Evolutionary conservation across 768 basidiomycete genomes (phyloP), one percentile per base, ranked within the genome.

Genomic region (Butyriboletus loyo): DNA sequence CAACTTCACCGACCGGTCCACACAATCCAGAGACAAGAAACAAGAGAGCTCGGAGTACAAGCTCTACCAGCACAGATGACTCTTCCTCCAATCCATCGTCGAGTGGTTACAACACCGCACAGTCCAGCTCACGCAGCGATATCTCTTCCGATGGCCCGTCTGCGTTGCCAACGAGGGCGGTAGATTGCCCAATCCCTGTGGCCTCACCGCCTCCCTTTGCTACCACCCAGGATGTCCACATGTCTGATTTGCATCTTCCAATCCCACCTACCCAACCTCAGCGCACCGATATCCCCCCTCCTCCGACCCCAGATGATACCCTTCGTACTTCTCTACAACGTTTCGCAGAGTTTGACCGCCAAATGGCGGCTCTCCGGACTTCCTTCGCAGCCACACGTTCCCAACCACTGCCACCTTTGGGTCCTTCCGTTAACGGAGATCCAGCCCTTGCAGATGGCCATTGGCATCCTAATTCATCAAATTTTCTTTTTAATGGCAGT

Each of bases 41-140:
- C 55, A 84, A 84, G 67, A 69, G 83, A 30, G 79, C 83, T 5
- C 70, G 83, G 41, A 83, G 82, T 54, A 77, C 76, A 31, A 78
- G 76, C 54, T 78, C 75, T 31, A 75, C 75, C 40, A 69, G 66
- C n/a, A 73, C 72, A 49, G 70, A 70, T 37, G 55, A 49, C 53
- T 63, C 65, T 32, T 54, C 60, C 5, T 70, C 72, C 30, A 53
- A 52, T 25, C 68, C 71, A 45, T 72, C 75, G 9, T 73, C 74
- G 7, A 75, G 74, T 14, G 63, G 70, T 15, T 66, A 65, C 55
- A 61, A 53, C 53, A 69, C 74, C 45, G 66, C 70, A 25, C 67
- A 64, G 41, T 68, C 71, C 46, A 72, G 60, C 68, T 70, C 58
- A 53, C 71, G 58, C 22, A 72, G 68, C 56, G 66, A 66, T 54